These are phyloP conservation scores for Cercospora sp. DNA, from an alignment of 2,329 filamentous ascomycete genomes.

Conservation along the genomic window DNA sequence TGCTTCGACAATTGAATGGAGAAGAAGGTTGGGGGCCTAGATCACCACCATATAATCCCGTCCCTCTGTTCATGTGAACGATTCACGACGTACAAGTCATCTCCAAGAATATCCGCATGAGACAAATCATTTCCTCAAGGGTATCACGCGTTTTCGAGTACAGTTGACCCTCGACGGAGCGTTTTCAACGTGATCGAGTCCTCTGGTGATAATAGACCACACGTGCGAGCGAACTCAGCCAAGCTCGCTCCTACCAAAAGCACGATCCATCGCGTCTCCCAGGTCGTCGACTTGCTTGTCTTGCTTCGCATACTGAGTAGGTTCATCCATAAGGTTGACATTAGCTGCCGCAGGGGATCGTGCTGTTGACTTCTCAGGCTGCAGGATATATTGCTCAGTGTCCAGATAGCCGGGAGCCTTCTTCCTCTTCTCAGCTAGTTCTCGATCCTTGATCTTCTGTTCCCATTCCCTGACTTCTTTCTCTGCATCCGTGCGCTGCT, in stretches of 20 bases:
- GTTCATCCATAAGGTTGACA: slow-evolving; percentile 34
- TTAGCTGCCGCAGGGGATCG: slow-evolving; percentile 19
- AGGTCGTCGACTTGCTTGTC: slow-evolving; percentile 37
- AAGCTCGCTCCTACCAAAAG: slow-evolving; percentile 40
- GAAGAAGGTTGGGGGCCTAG: background rate
- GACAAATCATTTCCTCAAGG: background rate
- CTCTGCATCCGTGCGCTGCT: slow-evolving; percentile 68
- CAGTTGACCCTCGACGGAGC: background rate
- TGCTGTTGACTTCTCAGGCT: slow-evolving; percentile 58
- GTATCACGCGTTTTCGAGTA: background rate
- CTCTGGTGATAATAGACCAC: background rate
- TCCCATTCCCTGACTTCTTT: slow-evolving; percentile 69
- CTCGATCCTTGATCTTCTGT: slow-evolving; percentile 62
- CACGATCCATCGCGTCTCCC: slow-evolving; percentile 40
- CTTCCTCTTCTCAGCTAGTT: slow-evolving; percentile 76
- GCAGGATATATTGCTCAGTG: slow-evolving; percentile 67
- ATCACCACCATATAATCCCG: background rate
- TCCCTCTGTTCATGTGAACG: background rate
- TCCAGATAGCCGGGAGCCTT: slow-evolving; percentile 81
- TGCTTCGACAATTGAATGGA: background rate
- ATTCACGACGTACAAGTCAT: slow-evolving; percentile 1
- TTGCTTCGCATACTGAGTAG: slow-evolving; percentile 17
- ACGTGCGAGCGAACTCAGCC: slow-evolving; percentile 19
- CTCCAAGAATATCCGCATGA: background rate
- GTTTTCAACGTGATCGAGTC: background rate